Base-by-base conservation (phyloP, 345 rosid species). In the Bretschneidera sinensis region DNA sequence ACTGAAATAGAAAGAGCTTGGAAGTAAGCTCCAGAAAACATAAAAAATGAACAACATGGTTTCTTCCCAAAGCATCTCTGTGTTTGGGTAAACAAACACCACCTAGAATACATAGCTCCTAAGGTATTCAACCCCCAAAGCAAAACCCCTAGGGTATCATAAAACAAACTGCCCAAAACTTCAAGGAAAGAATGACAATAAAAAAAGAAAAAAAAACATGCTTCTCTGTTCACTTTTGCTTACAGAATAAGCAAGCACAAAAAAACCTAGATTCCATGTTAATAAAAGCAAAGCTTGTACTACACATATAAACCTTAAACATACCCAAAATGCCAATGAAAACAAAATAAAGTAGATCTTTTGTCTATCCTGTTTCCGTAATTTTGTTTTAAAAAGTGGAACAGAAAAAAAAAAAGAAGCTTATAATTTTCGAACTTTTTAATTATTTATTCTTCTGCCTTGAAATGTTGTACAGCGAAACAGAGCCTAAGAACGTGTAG, bases 161-260 rank as follows among this genome's bases (percentile, higher is more conserved):
- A 24, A 20, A 65, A 50, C 48, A 62, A 59, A 53, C 56, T 74
- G 51, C 17, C 73, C 71, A 74, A 63, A 52, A 39, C 59, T 68
- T 69, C 48, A 82, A 79, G 82, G 47, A 74, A 79, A 24, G 82
- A 76, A 80, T 65, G 72, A 54, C 18, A 54, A 23, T 19, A 6
- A 0, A 51, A 51, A 17, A 8, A n/a, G 24, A 45, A 63, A 74
- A 69, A 64, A 55, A 55, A 22, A 35, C 47, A 19, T 16, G 52
- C 9, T 53, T 77, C 62, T 60, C 56, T 24, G 21, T 61, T 61
- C 34, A 59, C 58, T 60, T 63, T 79, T 34, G 68, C 89, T 81
- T 84, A 59, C 60, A 25, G 49, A 62, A 53, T 68, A 84, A 84
- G 86, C 54, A 81, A 81, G 61, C 76, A 63, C 6, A 57, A 28